These are phyloP conservation scores for Microdochium paspali DNA, from an alignment of 2,329 filamentous ascomycete species.

Conservation along the genomic window DNA sequence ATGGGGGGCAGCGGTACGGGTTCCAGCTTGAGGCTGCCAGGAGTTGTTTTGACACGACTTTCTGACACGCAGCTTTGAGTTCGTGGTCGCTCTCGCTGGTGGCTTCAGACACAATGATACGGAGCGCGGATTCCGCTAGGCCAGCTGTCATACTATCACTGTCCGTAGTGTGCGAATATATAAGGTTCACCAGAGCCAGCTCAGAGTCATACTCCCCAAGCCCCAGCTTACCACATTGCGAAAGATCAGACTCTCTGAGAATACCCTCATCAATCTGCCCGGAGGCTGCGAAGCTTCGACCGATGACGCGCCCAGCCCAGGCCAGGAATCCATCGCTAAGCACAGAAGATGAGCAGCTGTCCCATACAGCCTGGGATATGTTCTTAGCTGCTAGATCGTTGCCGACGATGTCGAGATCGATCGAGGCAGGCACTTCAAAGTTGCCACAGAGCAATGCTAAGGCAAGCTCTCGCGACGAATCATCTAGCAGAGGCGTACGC, in stretches of 20 bases:
- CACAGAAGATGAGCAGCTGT: slow-evolving; percentile 57
- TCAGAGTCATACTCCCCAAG: slow-evolving; percentile 48
- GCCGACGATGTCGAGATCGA: slow-evolving; percentile 57
- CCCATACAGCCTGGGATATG: slow-evolving; percentile 63
- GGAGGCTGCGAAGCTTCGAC: slow-evolving; percentile 71
- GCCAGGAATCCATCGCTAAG: slow-evolving; percentile 62
- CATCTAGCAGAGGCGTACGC: slow-evolving; percentile 55
- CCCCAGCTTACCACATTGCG: slow-evolving; percentile 36
- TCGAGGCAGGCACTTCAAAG: slow-evolving; percentile 53
- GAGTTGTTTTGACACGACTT: slow-evolving; percentile 40
- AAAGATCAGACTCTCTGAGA: slow-evolving; percentile 48
- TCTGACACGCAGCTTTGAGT: slow-evolving; percentile 40
- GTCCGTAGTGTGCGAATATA: slow-evolving; percentile 52
- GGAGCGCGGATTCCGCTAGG: slow-evolving; percentile 50
- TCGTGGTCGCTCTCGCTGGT: slow-evolving; percentile 33
- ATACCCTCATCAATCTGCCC: slow-evolving; percentile 56
- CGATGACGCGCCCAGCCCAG: slow-evolving; percentile 81
- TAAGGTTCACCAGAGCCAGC: slow-evolving; percentile 48
- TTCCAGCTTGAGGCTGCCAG: slow-evolving; percentile 47
- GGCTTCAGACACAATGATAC: slow-evolving; percentile 46
- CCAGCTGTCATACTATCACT: slow-evolving; percentile 46
- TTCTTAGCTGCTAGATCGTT: slow-evolving; percentile 53
- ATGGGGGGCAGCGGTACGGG: slow-evolving; percentile 43
- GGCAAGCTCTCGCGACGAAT: slow-evolving; percentile 60
- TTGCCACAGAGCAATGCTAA: slow-evolving; percentile 64